phyloP scores from a whole-genome alignment of 2,329 filamentous ascomycete genomes.

The Ophiocordyceps camponoti-rufipedis region DNA sequence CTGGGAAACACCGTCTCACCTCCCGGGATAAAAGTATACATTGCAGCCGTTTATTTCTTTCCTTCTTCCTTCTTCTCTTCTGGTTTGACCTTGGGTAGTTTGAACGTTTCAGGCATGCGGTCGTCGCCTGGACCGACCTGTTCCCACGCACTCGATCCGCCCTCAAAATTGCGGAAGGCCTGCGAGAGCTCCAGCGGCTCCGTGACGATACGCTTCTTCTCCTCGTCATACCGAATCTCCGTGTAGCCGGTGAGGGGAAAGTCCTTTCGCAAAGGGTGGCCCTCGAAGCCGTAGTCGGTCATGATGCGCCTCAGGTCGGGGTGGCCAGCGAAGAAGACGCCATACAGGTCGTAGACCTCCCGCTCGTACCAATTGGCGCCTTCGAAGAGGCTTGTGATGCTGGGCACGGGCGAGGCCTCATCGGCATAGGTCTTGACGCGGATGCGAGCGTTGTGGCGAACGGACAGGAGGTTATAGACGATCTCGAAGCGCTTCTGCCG shows the following conservation, averaged over 20 bases:
- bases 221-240: conserved; percentile 93
- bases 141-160: conserved; percentile 57
- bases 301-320: conserved; percentile 93
- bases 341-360: conserved; percentile 94
- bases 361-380: conserved; percentile 98
- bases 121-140: conserved; percentile 51
- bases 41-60: conserved; percentile 58
- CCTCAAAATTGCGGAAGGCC: conserved; percentile 96
- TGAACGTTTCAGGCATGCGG: conserved; percentile 72
- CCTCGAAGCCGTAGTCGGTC: conserved; percentile 99
- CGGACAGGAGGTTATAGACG: conserved; percentile 91
- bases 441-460: conserved; percentile 92
- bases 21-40: neutral
- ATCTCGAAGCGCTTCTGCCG: conserved; percentile 92
- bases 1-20: neutral
- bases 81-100: conserved; percentile 86
- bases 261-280: conserved; percentile 91
- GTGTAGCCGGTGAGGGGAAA: conserved; percentile 97
- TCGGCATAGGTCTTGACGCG: conserved; percentile 98
- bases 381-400: conserved; percentile 70
- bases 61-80: conserved; percentile 80
- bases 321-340: conserved; percentile 90
- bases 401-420: conserved; percentile 84
- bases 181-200: conserved; percentile 96
- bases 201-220: conserved; percentile 98